Conservation (phyloP, 2,329 filamentous ascomycete species). For the Fusarium nisikadoi region DNA sequence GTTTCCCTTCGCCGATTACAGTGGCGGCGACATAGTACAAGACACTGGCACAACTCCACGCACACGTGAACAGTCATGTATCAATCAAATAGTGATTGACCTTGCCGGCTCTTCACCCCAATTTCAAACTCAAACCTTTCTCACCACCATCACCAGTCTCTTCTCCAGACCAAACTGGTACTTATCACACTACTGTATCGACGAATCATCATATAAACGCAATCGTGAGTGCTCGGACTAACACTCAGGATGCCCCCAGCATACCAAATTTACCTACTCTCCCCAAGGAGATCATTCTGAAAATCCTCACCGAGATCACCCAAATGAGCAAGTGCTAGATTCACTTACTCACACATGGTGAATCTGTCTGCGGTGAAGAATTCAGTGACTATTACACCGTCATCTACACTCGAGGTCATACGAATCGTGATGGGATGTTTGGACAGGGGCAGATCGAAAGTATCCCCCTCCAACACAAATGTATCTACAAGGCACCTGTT, state of each 20-base stretch:
- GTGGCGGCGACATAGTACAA: no score
- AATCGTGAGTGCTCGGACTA: not conserved
- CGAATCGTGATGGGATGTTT: not conserved
- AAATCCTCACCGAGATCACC: not conserved
- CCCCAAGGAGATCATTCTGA: slow-evolving; percentile 2
- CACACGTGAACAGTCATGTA: not conserved
- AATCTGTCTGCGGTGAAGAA: slow-evolving; percentile 1
- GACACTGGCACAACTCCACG: not conserved
- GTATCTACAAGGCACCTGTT: slow-evolving; percentile 5
- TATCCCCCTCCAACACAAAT: slow-evolving; percentile 8
- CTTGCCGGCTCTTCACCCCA: not conserved
- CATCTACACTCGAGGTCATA: slow-evolving; percentile 19
- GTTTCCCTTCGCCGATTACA: not conserved
- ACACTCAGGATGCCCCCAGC: not conserved
- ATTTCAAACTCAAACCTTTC: not conserved
- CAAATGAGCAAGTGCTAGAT: slow-evolving; percentile 5
- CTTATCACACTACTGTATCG: not conserved
- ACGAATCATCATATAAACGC: not conserved
- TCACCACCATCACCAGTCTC: not conserved
- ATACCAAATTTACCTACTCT: not conserved
- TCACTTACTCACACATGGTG: not conserved
- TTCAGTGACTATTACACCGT: not conserved
- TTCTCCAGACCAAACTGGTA: not conserved
- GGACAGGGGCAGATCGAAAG: slow-evolving; percentile 4
- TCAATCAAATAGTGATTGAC: not conserved